A percentile compares a stretch with the other conserved stretches of the same genome.
These are phyloP conservation scores for Neurospora sp. DNA, from an alignment of 495 filamentous ascomycete species.

Conservation along the genomic window DNA sequence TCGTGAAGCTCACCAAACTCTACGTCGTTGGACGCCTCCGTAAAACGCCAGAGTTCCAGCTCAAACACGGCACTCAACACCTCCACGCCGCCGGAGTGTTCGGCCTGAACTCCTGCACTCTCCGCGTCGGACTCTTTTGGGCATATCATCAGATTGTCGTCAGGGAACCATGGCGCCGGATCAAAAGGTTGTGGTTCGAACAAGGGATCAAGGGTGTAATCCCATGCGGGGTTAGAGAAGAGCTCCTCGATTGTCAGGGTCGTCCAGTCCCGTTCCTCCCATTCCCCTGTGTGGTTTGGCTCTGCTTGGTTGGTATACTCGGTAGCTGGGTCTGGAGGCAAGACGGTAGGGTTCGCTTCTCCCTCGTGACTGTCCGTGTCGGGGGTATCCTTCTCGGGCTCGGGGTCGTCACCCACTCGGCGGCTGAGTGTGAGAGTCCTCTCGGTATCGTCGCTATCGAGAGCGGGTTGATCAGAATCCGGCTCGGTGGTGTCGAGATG, in stretches of 20 bases:
- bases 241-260: not conserved
- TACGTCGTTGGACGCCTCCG: not conserved
- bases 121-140: not conserved
- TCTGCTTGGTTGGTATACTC: not conserved
- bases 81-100: not conserved
- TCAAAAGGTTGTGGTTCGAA: not conserved
- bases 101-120: not conserved
- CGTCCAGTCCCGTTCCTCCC: not conserved
- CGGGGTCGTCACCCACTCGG: not conserved
- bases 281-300: not conserved
- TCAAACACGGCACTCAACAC: not conserved
- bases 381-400: not conserved
- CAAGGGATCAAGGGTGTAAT: not conserved
- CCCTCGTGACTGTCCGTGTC: not conserved
- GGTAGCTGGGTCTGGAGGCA: not conserved
- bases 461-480: not conserved
- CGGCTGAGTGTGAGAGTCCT: fast-evolving
- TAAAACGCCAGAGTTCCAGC: not conserved
- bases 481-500: not conserved
- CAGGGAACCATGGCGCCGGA: not conserved
- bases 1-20: not conserved
- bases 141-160: not conserved
- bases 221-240: not conserved
- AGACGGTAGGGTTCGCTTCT: not conserved
- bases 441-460: not conserved